A percentile compares a stretch with the other conserved stretches of the same genome.
Conservation (phyloP, 2,329 filamentous ascomycete species). For the Epichloe aotearoae region DNA sequence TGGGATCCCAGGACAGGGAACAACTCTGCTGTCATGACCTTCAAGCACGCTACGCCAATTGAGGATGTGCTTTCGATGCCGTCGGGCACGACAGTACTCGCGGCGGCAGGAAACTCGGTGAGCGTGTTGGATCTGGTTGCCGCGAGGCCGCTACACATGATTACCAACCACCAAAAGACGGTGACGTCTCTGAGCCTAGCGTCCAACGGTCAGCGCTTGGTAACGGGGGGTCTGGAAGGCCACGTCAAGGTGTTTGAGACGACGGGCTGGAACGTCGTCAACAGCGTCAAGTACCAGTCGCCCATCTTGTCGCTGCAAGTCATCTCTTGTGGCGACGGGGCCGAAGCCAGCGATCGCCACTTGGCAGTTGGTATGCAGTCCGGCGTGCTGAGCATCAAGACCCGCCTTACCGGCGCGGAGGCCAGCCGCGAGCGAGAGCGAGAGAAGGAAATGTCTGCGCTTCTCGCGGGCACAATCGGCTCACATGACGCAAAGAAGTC, state of each 20-base stretch:
- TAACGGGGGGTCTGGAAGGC: conserved; percentile 87
- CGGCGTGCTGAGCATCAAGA: conserved; percentile 80
- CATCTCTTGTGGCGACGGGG: conserved; percentile 31
- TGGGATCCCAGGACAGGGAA: conserved; percentile 77
- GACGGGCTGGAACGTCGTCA: conserved; percentile 89
- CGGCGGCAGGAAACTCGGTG: conserved; percentile 73
- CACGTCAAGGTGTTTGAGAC: conserved; percentile 97
- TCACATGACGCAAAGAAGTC: conserved; percentile 60
- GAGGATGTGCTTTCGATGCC: conserved; percentile 81
- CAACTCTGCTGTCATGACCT: conserved; percentile 65
- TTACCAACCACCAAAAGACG: conserved; percentile 95
- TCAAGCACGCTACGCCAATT: conserved; percentile 83
- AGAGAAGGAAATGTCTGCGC: conserved; percentile 72
- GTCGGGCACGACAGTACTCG: conserved; percentile 74
- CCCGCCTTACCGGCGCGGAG: conserved; percentile 71
- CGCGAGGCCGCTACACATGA: conserved; percentile 71
- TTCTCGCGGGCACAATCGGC: conserved; percentile 65
- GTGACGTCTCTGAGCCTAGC: conserved; percentile 79
- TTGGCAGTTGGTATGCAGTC: conserved; percentile 91
- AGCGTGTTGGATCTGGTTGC: conserved; percentile 88
- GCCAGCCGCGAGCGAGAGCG: conserved; percentile 64
- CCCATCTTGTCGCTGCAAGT: conserved; percentile 78
- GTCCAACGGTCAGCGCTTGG: conserved; percentile 64
- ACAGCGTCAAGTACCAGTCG: conserved; percentile 82
- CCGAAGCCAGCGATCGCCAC: conserved; percentile 66